Base-by-base conservation (phyloP, 2,329 filamentous ascomycete genomes). In the Claviceps pusilla region DNA sequence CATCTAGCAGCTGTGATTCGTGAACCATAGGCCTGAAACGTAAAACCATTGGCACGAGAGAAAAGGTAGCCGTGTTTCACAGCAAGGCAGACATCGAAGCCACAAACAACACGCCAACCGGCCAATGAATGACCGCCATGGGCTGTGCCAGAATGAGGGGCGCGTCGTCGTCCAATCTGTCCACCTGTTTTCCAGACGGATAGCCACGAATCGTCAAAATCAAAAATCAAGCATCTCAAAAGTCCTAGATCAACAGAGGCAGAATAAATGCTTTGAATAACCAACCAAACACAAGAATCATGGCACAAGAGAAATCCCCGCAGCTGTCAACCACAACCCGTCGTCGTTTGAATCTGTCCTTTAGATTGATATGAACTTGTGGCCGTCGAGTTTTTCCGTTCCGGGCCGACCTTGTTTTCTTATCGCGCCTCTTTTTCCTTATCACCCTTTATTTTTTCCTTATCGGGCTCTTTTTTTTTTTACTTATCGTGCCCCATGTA, bases 381-480 rank as follows among this genome's bases (percentile, higher is more conserved):
- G 11, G 35, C 11, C 11, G 51, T 12, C 29, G 46, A 19, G 50
- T 54, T 54, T 55, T 56, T 57, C 55, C 52, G 55, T 51, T 52
- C 55, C 55, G 47, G 28, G 42, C 35, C 10, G 3, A 2, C 43
- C 59, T 60, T 61, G 60, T 60, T 58, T 53, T 60, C 59, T 53
- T 46, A 50, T 12, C 51, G 47, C 45, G 48, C 16, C 33, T 24
- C 24, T 24, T 24, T 24, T 24, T 24, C 60, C 59, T 53, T 45
- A 50, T 12, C 51, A 43, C 42, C 31, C 10, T 12, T n/a, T 11
- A 10, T 2, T 7, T 49, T 49, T 16, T 33, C 35, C 59, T 62
- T 63, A 64, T 64, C 61, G 61, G 54, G 49, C 53, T 57, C 19
- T 53, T 53, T 57, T 58, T 63, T 60, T 60, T 61, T 52, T 41